Evolutionary conservation across 2,329 filamentous ascomycete genomes (phyloP).

Genomic region (Aspergillus japonicus): DNA sequence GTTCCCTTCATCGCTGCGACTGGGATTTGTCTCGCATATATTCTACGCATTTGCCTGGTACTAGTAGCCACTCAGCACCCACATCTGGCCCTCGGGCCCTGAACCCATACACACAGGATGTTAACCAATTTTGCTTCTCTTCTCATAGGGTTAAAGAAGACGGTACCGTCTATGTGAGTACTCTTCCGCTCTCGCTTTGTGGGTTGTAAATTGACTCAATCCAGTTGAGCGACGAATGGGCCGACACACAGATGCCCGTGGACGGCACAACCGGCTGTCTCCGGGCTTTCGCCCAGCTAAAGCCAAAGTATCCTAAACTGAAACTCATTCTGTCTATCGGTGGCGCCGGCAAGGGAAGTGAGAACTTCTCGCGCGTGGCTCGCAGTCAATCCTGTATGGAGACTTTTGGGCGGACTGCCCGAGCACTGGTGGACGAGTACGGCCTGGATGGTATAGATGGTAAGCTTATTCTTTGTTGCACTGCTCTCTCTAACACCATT

Average conservation of each 20-base stretch:
- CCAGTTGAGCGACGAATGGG: conserved; percentile 77
- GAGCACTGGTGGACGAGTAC: conserved; percentile 66
- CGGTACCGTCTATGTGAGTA: conserved; percentile 68
- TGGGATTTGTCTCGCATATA: conserved; percentile 74
- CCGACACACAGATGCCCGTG: conserved; percentile 69
- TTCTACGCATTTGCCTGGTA: conserved; percentile 77
- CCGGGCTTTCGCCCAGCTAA: conserved; percentile 70
- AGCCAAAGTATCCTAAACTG: conserved; percentile 67
- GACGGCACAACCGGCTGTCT: conserved; percentile 71
- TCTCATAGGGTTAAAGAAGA: conserved; percentile 62
- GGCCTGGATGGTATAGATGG: conserved; percentile 75
- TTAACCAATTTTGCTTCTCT: conserved; percentile 24
- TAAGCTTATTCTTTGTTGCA: conserved; percentile 41
- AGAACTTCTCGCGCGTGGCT: conserved; percentile 68
- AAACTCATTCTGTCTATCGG: conserved; percentile 77
- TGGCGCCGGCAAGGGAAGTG: conserved; percentile 62
- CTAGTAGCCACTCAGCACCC: conserved; percentile 23
- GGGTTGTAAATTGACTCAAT: conserved; percentile 4
- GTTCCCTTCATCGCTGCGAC: conserved; percentile 70
- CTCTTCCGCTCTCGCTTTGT: conserved; percentile 23
- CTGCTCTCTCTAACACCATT: not conserved
- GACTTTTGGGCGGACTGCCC: conserved; percentile 68
- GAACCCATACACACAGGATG: conserved; percentile 19
- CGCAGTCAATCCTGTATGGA: conserved; percentile 60
- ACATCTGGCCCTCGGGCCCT: conserved; percentile 7